Evolutionary conservation across 176 grass and related monocot species (phyloP).

Genomic region (Secale cereale): DNA sequence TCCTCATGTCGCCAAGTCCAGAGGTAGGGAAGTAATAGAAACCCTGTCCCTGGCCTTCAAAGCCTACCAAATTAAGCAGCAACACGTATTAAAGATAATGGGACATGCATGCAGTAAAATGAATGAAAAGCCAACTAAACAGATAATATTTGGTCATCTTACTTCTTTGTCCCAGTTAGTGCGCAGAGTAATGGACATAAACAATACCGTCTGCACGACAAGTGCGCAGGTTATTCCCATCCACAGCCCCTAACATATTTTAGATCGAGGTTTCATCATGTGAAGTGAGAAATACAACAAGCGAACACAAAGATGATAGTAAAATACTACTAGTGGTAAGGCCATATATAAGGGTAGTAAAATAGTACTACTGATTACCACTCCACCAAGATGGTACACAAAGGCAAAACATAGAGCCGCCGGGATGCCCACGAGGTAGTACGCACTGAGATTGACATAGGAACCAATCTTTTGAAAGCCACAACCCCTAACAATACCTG

Average conservation of each 20-base stretch:
- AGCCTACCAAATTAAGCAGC: slow-evolving; percentile 2
- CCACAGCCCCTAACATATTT: slow-evolving; percentile 27
- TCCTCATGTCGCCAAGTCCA: no score
- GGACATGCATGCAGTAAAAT: background rate
- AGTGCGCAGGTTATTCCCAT: slow-evolving; percentile 29
- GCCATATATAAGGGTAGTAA: background rate
- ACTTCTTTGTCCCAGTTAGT: slow-evolving; percentile 47
- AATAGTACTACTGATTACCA: slow-evolving; percentile 9
- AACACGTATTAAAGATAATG: background rate
- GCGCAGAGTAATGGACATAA: slow-evolving; percentile 15
- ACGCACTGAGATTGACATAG: slow-evolving; percentile 34
- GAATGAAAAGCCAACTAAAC: no score
- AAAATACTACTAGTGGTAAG: no score
- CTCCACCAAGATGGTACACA: slow-evolving; percentile 38
- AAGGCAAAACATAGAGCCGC: slow-evolving; percentile 21
- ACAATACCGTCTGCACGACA: slow-evolving; percentile 28
- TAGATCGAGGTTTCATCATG: background rate
- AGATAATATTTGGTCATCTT: slow-evolving; percentile 6
- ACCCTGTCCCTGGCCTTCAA: slow-evolving; percentile 53
- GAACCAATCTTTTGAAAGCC: slow-evolving; percentile 43
- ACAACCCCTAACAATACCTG: slow-evolving; percentile 38
- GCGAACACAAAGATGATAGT: no score
- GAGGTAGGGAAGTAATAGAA: background rate
- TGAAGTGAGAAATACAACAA: background rate
- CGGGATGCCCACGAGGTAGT: slow-evolving; percentile 32